phyloP scores from a whole-genome alignment of 805 yeast species.

The Kodamaea sagamina region DNA sequence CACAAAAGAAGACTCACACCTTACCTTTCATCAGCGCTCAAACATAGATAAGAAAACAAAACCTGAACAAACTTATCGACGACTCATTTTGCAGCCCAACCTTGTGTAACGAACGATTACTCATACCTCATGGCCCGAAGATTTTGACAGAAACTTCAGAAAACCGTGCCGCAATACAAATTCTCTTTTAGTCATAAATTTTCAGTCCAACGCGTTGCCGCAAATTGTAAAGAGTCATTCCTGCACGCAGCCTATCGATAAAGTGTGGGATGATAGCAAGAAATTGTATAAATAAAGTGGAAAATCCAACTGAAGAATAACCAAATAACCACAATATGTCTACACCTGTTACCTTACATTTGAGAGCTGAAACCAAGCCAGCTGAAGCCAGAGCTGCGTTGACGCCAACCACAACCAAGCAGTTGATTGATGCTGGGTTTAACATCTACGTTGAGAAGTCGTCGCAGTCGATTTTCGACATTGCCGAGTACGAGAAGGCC shows the following conservation, averaged over 20 bases:
- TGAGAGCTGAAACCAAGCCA: constrained; percentile 97
- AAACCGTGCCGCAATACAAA: too few relatives aligned
- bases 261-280: constrained; percentile 5
- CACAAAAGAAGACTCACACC: too few relatives aligned
- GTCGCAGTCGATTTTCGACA: constrained; percentile 75
- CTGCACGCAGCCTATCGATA: background rate
- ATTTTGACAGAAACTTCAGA: background rate
- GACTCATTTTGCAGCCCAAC: too few relatives aligned
- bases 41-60: too few relatives aligned
- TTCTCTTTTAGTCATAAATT: constrained; percentile 7
- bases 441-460: constrained; percentile 86
- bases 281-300: constrained; percentile 4
- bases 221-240: constrained; percentile 7
- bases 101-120: background rate
- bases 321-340: constrained; percentile 14
- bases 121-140: constrained; percentile 4
- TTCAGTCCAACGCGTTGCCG: constrained; percentile 4
- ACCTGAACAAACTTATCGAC: too few relatives aligned
- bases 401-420: constrained; percentile 88
- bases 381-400: constrained; percentile 96
- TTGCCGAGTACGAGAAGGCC: constrained; percentile 70
- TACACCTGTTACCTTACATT: constrained; percentile 65
- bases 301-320: constrained; percentile 1
- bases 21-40: too few relatives aligned
- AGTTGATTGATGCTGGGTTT: constrained; percentile 83